Conservation (phyloP, 176 grass and related monocot species). For the Oryza officinalis region DNA sequence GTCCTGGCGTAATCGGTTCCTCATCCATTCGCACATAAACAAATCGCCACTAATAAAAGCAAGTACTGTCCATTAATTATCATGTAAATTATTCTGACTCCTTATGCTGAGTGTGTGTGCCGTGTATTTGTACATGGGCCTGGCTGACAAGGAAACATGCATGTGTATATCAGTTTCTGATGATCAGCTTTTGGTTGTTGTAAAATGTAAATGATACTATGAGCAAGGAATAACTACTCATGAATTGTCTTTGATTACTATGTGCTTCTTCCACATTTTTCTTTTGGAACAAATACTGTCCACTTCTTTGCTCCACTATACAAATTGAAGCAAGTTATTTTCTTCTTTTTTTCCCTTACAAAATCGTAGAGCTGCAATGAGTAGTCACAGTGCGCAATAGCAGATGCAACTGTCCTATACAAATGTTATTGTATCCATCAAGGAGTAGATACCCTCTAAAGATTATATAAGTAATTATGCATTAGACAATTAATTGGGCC, state of each 20-base stretch:
- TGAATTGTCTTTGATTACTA: neutral
- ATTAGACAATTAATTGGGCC: neutral
- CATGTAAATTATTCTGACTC: slow-evolving; percentile 39
- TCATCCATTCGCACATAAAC: neutral
- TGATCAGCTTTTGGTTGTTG: slow-evolving; percentile 23
- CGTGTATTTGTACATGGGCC: slow-evolving; percentile 9
- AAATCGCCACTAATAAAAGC: slow-evolving; percentile 31
- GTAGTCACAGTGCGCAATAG: neutral
- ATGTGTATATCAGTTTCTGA: slow-evolving; percentile 19
- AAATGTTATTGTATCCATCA: neutral
- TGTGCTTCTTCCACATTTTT: neutral
- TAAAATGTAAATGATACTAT: neutral
- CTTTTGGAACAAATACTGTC: no score
- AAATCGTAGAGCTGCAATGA: neutral
- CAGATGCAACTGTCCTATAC: neutral
- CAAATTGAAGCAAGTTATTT: neutral
- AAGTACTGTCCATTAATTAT: neutral
- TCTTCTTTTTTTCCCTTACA: neutral
- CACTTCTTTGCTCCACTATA: neutral
- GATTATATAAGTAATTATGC: neutral
- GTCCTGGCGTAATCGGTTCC: slow-evolving; percentile 52
- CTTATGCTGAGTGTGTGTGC: slow-evolving; percentile 16
- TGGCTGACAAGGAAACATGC: slow-evolving; percentile 28
- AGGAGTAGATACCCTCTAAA: no score
- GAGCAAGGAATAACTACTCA: slow-evolving; percentile 33